Conservation (phyloP, 257 asterid genomes). For the Plantago ovata region DNA sequence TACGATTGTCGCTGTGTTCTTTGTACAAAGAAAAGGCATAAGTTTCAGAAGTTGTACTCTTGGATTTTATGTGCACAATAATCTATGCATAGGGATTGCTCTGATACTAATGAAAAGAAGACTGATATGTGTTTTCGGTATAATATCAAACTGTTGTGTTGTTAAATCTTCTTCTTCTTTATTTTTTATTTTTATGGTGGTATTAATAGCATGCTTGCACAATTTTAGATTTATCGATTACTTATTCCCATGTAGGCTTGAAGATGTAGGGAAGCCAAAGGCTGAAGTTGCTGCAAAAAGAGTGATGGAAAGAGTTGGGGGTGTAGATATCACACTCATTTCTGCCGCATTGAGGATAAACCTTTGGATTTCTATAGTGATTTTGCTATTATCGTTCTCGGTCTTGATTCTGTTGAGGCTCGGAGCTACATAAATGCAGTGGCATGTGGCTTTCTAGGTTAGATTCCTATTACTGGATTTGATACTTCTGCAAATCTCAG, state of each 20-base stretch:
- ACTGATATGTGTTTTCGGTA: too few relatives aligned
- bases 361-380: constrained; percentile 83
- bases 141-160: too few relatives aligned
- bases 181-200: background rate
- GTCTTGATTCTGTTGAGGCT: constrained; percentile 96
- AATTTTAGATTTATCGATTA: constrained; percentile 11
- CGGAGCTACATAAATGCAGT: constrained; percentile 93
- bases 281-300: constrained; percentile 97
- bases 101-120: too few relatives aligned
- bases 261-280: constrained; percentile 98
- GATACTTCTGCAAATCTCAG: too few relatives aligned
- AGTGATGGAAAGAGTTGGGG: constrained; percentile 94
- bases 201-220: constrained; percentile 11
- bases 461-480: constrained; percentile 29
- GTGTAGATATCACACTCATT: constrained; percentile 80
- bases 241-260: constrained; percentile 52
- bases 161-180: too few relatives aligned
- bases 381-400: constrained; percentile 90
- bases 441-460: constrained; percentile 94
- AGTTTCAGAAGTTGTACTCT: too few relatives aligned
- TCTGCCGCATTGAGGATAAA: constrained; percentile 96
- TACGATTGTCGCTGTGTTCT: too few relatives aligned
- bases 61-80: too few relatives aligned
- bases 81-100: too few relatives aligned
- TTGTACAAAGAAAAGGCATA: too few relatives aligned